Base-by-base conservation (phyloP, 371 early-diverging fungal genomes). In the Chytridium lagenaria region DNA sequence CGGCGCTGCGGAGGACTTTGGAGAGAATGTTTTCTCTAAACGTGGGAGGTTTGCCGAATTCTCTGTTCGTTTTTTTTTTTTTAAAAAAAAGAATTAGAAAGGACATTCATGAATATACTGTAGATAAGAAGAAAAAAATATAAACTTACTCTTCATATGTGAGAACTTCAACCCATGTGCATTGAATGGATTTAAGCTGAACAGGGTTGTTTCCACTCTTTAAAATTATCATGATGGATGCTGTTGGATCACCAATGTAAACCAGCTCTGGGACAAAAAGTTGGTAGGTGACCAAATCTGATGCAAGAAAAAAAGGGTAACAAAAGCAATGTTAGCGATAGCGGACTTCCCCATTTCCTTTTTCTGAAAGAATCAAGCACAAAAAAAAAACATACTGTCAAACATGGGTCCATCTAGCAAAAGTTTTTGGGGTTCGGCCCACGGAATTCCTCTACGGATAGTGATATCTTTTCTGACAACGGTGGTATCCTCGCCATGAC, bases 81-180 rank as follows among this genome's bases (percentile, higher is more conserved):
- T n/a, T n/a, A n/a, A n/a, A n/a, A n/a, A n/a, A n/a, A n/a, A 63
- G 63, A 23, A 37, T 12, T 34, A 23, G 63, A 23, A 37, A 34
- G 10, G 63, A 12, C 3, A 5, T 34, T 22, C 16, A 3, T 34
- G 2, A 31, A 23, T 7, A 63, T 31, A 37, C 5, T 2, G 31
- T 31, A 63, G 15, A n/a, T n/a, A n/a, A n/a, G n/a, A n/a, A n/a
- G n/a, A n/a, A n/a, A n/a, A n/a, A n/a, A n/a, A n/a, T n/a, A n/a
- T n/a, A n/a, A n/a, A n/a, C n/a, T n/a, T n/a, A 19, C 10, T 55
- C 10, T 7, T 37, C 37, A 34, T 31, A 63, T 16, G 63, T 63
- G 31, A 34, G 15, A 63, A 63, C 63, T 31, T 63, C 63, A 16
- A 63, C 63, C 26, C 26, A 63, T 34, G 63, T 63, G 23, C 63